A percentile compares a stretch with the other conserved stretches of the same genome.
Conservation (phyloP, 345 rosid genomes). For the Citrus inodora region DNA sequence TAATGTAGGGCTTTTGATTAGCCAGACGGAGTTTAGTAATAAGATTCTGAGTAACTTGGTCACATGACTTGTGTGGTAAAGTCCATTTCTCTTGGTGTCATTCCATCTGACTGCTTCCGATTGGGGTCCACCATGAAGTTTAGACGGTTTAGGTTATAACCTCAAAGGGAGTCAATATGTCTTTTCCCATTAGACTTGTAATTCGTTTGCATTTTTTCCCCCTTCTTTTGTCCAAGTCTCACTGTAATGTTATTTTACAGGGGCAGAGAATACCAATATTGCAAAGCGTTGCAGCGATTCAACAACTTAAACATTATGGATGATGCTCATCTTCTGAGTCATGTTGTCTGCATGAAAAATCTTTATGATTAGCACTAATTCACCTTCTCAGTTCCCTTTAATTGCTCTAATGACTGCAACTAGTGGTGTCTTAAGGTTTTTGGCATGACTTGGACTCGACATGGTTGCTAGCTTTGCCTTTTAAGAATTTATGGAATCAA, state of each 20-base stretch:
- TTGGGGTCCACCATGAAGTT: neutral
- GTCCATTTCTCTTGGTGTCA: neutral
- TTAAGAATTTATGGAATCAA: neutral
- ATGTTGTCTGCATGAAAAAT: neutral
- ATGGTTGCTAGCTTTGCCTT: neutral
- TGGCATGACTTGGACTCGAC: neutral
- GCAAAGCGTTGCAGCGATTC: neutral
- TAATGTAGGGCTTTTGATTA: neutral
- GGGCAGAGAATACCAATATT: too few relatives aligned
- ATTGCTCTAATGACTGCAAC: neutral
- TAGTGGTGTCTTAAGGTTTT: neutral
- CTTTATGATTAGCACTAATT: neutral
- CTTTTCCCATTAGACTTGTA: neutral
- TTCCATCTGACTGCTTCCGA: neutral
- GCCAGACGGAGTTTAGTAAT: neutral
- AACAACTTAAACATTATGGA: neutral
- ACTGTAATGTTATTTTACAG: neutral
- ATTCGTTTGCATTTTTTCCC: neutral
- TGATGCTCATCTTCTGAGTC: neutral
- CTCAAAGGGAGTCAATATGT: neutral
- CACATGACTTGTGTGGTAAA: neutral
- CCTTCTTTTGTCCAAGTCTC: neutral
- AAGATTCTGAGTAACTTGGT: neutral
- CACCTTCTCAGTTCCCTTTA: neutral
- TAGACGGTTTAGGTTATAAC: neutral